Evolutionary conservation across 164 flowering plant species (phyloP).

Genomic region (Vitis amurensis): DNA sequence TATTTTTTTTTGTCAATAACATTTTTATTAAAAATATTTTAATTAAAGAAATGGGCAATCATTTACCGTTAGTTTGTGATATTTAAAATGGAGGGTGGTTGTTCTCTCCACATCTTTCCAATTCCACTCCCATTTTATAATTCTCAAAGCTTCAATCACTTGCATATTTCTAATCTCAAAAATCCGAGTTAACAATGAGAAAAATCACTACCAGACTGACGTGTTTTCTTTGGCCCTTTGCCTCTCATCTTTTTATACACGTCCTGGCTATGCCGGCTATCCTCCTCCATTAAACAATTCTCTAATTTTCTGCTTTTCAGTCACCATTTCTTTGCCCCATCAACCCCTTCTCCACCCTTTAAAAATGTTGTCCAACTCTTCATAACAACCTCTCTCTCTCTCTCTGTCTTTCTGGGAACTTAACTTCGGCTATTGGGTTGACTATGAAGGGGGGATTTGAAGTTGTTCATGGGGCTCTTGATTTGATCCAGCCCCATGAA

Average conservation of each 20-base stretch:
- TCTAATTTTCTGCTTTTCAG: background rate
- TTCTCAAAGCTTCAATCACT: background rate
- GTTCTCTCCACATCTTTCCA: constrained; percentile 9
- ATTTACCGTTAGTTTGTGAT: background rate
- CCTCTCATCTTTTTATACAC: constrained; percentile 10
- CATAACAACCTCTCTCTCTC: constrained; percentile 10
- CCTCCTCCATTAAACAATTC: constrained; percentile 21
- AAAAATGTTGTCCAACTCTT: constrained; percentile 22
- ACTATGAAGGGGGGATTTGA: constrained; percentile 41
- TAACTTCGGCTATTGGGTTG: background rate
- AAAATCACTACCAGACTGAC: constrained; percentile 28
- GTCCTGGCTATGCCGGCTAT: constrained; percentile 40
- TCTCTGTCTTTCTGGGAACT: too few species aligned
- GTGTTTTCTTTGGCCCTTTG: constrained; percentile 20
- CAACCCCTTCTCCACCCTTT: constrained; percentile 7
- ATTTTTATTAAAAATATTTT: too few species aligned
- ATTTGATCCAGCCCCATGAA: constrained; percentile 47
- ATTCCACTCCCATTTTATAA: background rate
- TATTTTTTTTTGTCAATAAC: too few species aligned
- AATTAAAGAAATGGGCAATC: background rate
- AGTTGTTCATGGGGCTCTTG: constrained; percentile 39
- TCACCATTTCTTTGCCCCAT: constrained; percentile 20
- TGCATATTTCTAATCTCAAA: background rate
- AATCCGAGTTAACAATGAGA: constrained; percentile 9
- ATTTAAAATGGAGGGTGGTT: constrained; percentile 12